Base-by-base conservation (phyloP, 2,329 filamentous ascomycete species). In the Colletotrichum sp. region DNA sequence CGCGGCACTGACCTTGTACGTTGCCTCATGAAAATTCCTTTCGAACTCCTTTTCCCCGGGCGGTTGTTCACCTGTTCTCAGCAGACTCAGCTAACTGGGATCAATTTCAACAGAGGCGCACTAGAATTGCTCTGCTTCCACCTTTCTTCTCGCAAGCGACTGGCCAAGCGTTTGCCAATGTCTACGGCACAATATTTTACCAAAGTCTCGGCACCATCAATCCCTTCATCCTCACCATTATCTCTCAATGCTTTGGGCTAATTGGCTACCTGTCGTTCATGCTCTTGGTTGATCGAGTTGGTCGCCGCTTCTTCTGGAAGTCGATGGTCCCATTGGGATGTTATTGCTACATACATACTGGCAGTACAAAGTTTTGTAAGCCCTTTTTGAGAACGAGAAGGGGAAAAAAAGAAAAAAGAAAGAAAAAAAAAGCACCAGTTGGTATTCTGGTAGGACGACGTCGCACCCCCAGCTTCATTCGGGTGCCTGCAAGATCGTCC, bases 171-270 rank as follows among this genome's bases (percentile, higher is more conserved):
- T 61, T 61, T n/a, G 18, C 58, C 5, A 34, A 61, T 8, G 28
- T 34, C 28, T 61, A 61, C 18, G 58, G 58, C 58, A 61, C 58
- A 32, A 61, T 61, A 13, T 34, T 61, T 18, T 32, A 32, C 6
- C 28, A 34, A 32, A 28, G 32, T 3, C 58, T 61, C 8, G 32
- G 32, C 3, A 32, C n/a, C 58, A 61, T 61, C 3, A 32, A 61
- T 18, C 58, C 58, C 18, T 61, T 61, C 30, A 7, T 32, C 6
- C 28, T 32, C 18, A 34, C 58, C 4, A 34, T 61, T 12, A 15
- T 61, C 6, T 32, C 28, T n/a, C 18, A 61, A 18, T 28, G 28
- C 10, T 32, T 22, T 18, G 28, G 28, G 16, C 6, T 61, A 5
- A 34, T 61, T 0, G 18, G 28, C 3, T 61, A 18, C 18, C 16